phyloP scores from a whole-genome alignment of 2,329 filamentous ascomycete genomes.

The Domatiomyces globalis region DNA sequence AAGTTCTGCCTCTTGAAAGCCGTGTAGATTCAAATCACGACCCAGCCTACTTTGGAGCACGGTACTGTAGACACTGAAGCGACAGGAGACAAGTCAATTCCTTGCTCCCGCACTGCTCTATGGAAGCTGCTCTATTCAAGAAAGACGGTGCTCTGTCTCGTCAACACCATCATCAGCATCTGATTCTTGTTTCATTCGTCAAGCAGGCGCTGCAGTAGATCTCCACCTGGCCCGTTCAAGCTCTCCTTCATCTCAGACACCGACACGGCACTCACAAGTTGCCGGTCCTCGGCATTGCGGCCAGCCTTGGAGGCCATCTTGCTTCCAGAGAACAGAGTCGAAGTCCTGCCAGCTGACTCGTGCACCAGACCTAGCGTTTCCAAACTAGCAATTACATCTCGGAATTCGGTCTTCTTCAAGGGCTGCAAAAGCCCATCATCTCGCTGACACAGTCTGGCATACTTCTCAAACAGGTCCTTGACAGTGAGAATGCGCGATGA shows the following conservation, averaged over 20 bases:
- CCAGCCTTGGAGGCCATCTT: constrained; percentile 46
- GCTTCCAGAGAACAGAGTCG: constrained; percentile 50
- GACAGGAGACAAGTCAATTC: too few relatives aligned
- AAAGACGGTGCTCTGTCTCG: background rate
- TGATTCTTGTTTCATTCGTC: constrained; percentile 8
- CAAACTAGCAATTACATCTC: constrained; percentile 77
- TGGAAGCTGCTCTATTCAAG: background rate
- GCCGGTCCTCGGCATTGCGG: constrained; percentile 54
- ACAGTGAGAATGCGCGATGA: constrained; percentile 55
- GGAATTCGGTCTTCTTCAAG: constrained; percentile 80
- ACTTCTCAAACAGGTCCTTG: constrained; percentile 71
- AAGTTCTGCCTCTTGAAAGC: too few relatives aligned
- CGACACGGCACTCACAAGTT: constrained; percentile 64
- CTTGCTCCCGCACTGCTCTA: background rate
- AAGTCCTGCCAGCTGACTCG: constrained; percentile 53
- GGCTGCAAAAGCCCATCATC: constrained; percentile 74
- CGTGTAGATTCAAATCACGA: too few relatives aligned
- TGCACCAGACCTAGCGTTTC: constrained; percentile 75
- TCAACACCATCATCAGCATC: background rate
- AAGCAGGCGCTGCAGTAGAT: constrained; percentile 30
- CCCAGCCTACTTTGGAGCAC: too few relatives aligned
- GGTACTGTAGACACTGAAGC: too few relatives aligned
- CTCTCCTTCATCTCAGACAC: constrained; percentile 63
- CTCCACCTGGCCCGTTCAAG: constrained; percentile 42
- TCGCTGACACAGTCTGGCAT: constrained; percentile 65